Base-by-base conservation (phyloP, 2,329 filamentous ascomycete genomes). In the Pestalotiopsis sp. region DNA sequence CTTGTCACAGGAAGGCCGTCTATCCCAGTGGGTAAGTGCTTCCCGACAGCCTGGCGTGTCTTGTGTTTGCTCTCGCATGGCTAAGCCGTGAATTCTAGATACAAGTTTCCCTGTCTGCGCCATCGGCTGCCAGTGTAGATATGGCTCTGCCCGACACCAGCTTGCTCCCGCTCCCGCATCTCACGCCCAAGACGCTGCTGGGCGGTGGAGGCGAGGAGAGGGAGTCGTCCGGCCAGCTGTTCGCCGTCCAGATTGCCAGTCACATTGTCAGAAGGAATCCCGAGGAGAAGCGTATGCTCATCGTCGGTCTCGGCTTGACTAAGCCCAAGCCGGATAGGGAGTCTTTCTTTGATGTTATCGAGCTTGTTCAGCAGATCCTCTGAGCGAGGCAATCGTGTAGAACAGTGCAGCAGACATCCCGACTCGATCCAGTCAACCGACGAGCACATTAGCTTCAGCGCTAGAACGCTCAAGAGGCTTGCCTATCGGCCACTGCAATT, bases 171-270 rank as follows among this genome's bases (percentile, higher is more conserved):
- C 89, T 94, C 68, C 86, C 91, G 41, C 92, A 96, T 74, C 86
- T 98, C 57, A 97, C 93, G 0, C 93, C 96, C 1, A 95, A 90
- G 49, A 97, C 94, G 0, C 83, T 99, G 2, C 85, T 99, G 0
- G 96, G 96, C 2, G 94, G 92, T 11, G 94, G 95, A 60, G 90
- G 91, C 39, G 86, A 91, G 66, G 90, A 93, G 61, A 88, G 94
- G 58, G 94, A 98, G 76, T 93, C 92, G 0, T 80, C 97, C 4
- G 95, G 94, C 1, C 95, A 98, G 79, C 88, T 98, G 1, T 92
- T 97, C 76, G 95, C 95, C 2, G 93, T 93, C 58, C 95, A 98
- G 76, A 91, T 98, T 72, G 96, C 92, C 4, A 97, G 91, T 75
- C 88, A 92, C 52, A 87, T 99, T 69, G 86, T 91, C 20, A 88